Base-by-base conservation (phyloP, 495 filamentous ascomycete species). In the Penicillium herquei region DNA sequence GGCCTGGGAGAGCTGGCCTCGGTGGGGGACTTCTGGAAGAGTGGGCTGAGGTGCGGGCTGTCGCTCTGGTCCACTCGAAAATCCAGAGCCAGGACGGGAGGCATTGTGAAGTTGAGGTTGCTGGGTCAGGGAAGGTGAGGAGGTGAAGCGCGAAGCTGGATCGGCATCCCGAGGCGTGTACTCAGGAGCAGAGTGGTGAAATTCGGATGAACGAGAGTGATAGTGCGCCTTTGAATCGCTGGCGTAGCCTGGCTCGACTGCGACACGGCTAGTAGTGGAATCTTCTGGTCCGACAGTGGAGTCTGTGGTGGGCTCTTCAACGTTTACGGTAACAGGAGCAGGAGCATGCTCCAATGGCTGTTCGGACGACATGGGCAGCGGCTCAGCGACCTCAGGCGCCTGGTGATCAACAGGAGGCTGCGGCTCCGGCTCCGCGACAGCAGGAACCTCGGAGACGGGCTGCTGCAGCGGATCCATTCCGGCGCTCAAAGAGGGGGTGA, bases 21-120 rank as follows among this genome's bases (percentile, higher is more conserved):
- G 72, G 49, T 70, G 71, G 40, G 60, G 65, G 31, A 74, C 69
- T 21, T 83, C 79, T 47, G 55, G 49, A 2, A 74, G 75, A 45
- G 75, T 71, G 12, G 63, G 61, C 42, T 77, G 76, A 7, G 73
- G 57, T 47, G 73, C 57, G 16, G 64, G 67, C 41, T 76, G 69
- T 52, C 72, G 70, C 16, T 79, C 79, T 9, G 72, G 64, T 18
- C 73, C 73, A 54, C 71, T 76, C 9, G 80, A 82, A 26, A 80
- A 55, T 7, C 77, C 78, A 32, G 80, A 81, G 13, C 77, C 70
- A 8, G 80, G 80, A 55, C 80, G 68, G 7, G 79, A 78, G n/a
- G 71, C 66, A 17, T 75, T 63, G n/a, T 68, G 70, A 26, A 69
- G 68, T 17, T 70, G 69, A 49, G 73, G 75, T 51, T 76, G 78